A percentile compares a stretch with the other conserved stretches of the same genome.
Evolutionary conservation across 805 yeast species (phyloP).

Genomic region (Yarrowia yakushimensis): DNA sequence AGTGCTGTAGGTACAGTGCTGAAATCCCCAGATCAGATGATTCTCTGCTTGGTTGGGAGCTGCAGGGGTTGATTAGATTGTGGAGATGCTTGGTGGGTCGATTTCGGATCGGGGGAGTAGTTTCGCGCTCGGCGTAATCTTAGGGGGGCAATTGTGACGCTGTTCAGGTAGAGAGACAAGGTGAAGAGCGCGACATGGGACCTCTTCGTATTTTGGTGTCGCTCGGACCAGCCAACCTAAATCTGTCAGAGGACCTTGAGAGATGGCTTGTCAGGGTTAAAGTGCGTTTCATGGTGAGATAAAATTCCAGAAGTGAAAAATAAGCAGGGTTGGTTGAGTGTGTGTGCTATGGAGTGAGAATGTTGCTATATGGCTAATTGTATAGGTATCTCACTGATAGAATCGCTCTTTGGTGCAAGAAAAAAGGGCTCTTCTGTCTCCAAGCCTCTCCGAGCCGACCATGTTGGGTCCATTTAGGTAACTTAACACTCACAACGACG

Average conservation of each 20-base stretch:
- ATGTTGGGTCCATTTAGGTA: neutral
- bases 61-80: slow-evolving; percentile 25
- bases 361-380: too few species aligned
- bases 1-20: neutral
- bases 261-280: neutral
- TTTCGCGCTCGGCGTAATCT: neutral
- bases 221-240: neutral
- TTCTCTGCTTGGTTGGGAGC: slow-evolving; percentile 13
- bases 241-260: slow-evolving; percentile 10
- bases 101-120: neutral
- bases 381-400: too few species aligned
- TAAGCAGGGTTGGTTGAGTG: neutral
- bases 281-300: slow-evolving; percentile 1
- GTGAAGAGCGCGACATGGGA: neutral
- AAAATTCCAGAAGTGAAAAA: neutral
- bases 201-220: neutral
- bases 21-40: neutral
- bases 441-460: neutral
- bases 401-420: too few species aligned
- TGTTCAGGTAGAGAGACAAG: neutral
- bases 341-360: too few species aligned
- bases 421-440: too few species aligned
- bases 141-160: neutral
- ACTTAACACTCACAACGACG: neutral
- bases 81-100: neutral